Evolutionary conservation across 106 monocot genomes (phyloP).

Genomic region (Dioscorea alata): DNA sequence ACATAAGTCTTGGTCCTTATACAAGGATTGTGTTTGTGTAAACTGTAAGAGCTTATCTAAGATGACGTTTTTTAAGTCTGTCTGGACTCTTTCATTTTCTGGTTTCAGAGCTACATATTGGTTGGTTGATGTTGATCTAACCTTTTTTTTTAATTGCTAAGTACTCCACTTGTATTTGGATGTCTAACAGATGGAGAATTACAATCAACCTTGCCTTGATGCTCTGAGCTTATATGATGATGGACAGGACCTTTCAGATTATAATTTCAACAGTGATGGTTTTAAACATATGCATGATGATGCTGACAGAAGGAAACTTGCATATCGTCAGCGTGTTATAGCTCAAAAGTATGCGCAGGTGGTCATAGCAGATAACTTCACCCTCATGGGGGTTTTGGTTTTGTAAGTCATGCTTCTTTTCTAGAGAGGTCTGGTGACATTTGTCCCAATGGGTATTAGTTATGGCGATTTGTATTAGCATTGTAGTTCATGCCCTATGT

Average conservation of each 20-base stretch:
- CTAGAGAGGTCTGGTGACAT: background rate
- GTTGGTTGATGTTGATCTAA: no score
- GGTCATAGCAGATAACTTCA: conserved; percentile 14
- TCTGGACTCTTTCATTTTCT: no score
- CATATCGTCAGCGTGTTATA: conserved; percentile 76
- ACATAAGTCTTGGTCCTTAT: no score
- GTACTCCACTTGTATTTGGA: background rate
- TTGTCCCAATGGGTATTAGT: no score
- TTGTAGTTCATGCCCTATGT: no score
- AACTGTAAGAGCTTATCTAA: no score
- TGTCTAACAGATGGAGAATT: conserved; percentile 75
- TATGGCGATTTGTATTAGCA: no score
- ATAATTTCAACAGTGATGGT: conserved; percentile 73
- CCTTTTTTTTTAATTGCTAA: no score
- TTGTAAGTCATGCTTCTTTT: conserved; percentile 20
- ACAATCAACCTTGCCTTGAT: conserved; percentile 69
- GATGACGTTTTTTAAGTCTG: no score
- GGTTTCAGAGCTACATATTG: no score
- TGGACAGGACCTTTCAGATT: conserved; percentile 70
- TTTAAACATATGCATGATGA: conserved; percentile 68
- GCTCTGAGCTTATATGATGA: conserved; percentile 70
- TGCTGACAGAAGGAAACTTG: conserved; percentile 75
- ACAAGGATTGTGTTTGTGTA: no score
- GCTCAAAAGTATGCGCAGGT: conserved; percentile 82
- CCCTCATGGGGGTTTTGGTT: conserved; percentile 7